phyloP scores from a whole-genome alignment of 2,329 filamentous ascomycete genomes.

The Exserohilum turcica region DNA sequence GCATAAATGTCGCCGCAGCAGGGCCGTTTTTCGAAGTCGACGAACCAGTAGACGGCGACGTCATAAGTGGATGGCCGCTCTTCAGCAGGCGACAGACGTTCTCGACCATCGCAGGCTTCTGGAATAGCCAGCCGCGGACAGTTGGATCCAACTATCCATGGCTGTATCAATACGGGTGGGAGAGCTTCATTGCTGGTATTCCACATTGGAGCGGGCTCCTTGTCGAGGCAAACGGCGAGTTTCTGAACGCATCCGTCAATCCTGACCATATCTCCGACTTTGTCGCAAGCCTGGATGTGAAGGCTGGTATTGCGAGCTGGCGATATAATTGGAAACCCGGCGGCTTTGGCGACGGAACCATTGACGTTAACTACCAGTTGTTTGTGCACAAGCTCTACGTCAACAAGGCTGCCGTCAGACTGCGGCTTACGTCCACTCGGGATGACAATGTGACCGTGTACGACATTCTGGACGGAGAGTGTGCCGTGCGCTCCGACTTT shows the following conservation, averaged over 20 bases:
- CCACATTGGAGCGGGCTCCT: slow-evolving; percentile 70
- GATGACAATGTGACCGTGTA: slow-evolving; percentile 64
- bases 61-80: slow-evolving; percentile 70
- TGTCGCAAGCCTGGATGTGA: slow-evolving; percentile 65
- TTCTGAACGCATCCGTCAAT: slow-evolving; percentile 66
- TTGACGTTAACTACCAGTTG: slow-evolving; percentile 68
- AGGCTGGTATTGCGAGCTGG: slow-evolving; percentile 67
- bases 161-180: slow-evolving; percentile 71
- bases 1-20: slow-evolving; percentile 66
- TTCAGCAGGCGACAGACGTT: slow-evolving; percentile 68
- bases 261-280: slow-evolving; percentile 65
- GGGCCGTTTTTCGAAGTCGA: slow-evolving; percentile 68
- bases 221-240: slow-evolving; percentile 59
- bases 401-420: slow-evolving; percentile 65
- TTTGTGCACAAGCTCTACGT: slow-evolving; percentile 68
- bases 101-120: slow-evolving; percentile 71
- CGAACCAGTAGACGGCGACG: slow-evolving; percentile 55
- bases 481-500: slow-evolving; percentile 68
- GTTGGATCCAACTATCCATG: slow-evolving; percentile 69
- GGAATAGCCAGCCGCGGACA: slow-evolving; percentile 62
- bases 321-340: slow-evolving; percentile 68
- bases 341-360: slow-evolving; percentile 49
- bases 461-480: slow-evolving; percentile 70
- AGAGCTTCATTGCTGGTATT: slow-evolving; percentile 72
- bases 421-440: slow-evolving; percentile 62